phyloP scores from a whole-genome alignment of 2,329 filamentous ascomycete genomes.

The Celoporthe dispersa region DNA sequence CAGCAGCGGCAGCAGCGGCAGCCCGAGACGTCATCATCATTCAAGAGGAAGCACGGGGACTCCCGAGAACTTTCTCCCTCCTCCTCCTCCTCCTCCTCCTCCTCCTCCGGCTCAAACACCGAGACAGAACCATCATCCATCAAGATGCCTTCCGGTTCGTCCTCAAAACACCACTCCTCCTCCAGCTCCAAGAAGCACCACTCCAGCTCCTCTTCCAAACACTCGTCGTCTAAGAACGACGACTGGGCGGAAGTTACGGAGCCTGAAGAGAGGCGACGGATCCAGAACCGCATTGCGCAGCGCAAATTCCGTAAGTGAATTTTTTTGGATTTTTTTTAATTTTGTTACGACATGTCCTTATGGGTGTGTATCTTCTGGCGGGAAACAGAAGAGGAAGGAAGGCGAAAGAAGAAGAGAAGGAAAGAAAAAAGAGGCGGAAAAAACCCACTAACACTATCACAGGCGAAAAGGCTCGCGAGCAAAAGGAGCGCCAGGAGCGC shows the following conservation, averaged over 20 bases:
- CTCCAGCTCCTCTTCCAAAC: conserved; percentile 42
- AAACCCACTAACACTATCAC: conserved; percentile 12
- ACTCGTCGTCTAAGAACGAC: conserved; percentile 49
- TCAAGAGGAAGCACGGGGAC: background rate
- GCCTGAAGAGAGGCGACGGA: conserved; percentile 71
- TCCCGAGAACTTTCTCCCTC: background rate
- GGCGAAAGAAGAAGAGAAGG: background rate
- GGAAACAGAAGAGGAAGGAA: no score
- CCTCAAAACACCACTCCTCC: conserved; percentile 36
- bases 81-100: background rate
- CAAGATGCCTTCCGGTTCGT: conserved; percentile 41
- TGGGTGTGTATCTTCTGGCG: no score
- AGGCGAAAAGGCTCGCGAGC: conserved; percentile 74
- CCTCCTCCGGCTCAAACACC: conserved; percentile 39
- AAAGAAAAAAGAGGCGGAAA: no score
- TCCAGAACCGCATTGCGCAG: conserved; percentile 78
- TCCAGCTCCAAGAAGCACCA: conserved; percentile 44
- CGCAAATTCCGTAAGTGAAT: conserved; percentile 70
- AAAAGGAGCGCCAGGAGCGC: conserved; percentile 67
- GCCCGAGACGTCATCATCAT: background rate
- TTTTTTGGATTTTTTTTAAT: background rate
- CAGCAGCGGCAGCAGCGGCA: background rate
- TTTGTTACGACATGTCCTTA: background rate
- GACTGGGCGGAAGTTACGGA: conserved; percentile 74
- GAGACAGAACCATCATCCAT: conserved; percentile 30